These are phyloP conservation scores for Sanguinoderma infundibulare DNA, from an alignment of 1,284 basidiomycete species.

Conservation along the genomic window DNA sequence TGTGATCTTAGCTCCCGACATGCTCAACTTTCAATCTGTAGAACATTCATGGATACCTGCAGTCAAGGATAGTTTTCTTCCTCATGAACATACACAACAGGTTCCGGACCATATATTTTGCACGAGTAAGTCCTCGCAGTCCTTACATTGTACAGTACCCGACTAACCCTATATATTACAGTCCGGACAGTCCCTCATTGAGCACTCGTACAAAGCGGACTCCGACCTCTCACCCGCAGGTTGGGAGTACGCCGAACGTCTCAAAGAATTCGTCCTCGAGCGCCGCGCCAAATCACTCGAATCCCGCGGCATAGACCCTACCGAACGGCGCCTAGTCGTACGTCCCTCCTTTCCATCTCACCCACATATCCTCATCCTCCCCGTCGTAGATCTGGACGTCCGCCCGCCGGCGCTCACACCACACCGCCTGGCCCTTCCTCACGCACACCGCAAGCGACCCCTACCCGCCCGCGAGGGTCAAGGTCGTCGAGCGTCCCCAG, in stretches of 20 bases:
- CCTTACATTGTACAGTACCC: constrained; percentile 30
- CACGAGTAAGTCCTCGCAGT: constrained; percentile 69
- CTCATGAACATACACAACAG: constrained; percentile 98
- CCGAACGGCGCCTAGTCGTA: constrained; percentile 77
- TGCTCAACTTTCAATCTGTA: constrained; percentile 36
- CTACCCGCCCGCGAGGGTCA: constrained; percentile 52
- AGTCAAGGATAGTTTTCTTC: constrained; percentile 94
- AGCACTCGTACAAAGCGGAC: constrained; percentile 99
- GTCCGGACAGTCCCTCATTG: constrained; percentile 95
- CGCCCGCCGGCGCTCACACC: constrained; percentile 88
- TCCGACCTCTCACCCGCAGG: constrained; percentile 95
- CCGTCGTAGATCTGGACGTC: constrained; percentile 99
- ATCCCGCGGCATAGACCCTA: constrained; percentile 65
- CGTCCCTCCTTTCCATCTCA: constrained; percentile 32
- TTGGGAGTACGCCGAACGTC: constrained; percentile 90
- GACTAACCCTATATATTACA: constrained; percentile 30
- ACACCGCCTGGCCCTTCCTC: constrained; percentile 96
- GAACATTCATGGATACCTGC: constrained; percentile 88
- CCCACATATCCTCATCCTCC: neutral
- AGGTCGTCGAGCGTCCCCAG: constrained; percentile 92
- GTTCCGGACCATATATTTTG: constrained; percentile 92
- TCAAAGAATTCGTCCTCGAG: constrained; percentile 86
- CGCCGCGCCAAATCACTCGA: constrained; percentile 73
- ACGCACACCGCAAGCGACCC: constrained; percentile 36
- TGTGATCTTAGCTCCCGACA: neutral